Evolutionary conservation across 495 filamentous ascomycete species (phyloP), one percentile per base, ranked within the genome.

Genomic region (Parmelia sp.): DNA sequence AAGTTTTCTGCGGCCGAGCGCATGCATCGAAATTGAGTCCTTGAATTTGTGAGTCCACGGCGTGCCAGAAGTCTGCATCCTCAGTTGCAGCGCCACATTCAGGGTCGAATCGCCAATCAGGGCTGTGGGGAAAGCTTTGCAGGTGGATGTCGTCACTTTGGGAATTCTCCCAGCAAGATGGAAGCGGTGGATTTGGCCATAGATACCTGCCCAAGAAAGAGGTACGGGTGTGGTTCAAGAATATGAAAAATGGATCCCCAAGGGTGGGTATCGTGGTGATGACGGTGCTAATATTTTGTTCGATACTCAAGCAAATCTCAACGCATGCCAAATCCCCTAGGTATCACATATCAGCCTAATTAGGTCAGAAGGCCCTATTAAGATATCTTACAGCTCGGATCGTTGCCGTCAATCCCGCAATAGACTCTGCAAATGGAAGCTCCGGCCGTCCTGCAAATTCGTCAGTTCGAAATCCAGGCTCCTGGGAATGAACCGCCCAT

Each of bases 251-350:
- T 12, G 45, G 45, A 27, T 51, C 45, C 11, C 23, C 25, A 1
- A 51, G 11, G 45, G 45, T 51, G 14, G 45, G 45, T 25, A 51
- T 51, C 27, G 45, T 12, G 23, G 45, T 51, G 11, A 51, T 51
- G 45, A 51, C 45, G 23, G 23, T 51, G 45, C 45, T 25, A 19
- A 51, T 51, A 25, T 51, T 51, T 27, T 51, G 45, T 51, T 51
- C 45, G 23, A 51, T 7, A 11, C 45, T 51, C 45, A 51, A 51
- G 23, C 45, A 51, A 51, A 51, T 51, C 10, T 51, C 9, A 27
- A 51, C 45, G 23, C 45, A 51, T 12, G 45, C 45, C 25, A 51
- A 27, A 15, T 27, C 45, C 45, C 45, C 45, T 51, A 27, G 25
- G 45, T 27, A 12, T 27, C 1, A 3, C 14, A 4, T 9, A 51